Evolutionary conservation across 1,284 basidiomycete species (phyloP), one percentile per base, ranked within the genome.

Genomic region (Boletus mariae): DNA sequence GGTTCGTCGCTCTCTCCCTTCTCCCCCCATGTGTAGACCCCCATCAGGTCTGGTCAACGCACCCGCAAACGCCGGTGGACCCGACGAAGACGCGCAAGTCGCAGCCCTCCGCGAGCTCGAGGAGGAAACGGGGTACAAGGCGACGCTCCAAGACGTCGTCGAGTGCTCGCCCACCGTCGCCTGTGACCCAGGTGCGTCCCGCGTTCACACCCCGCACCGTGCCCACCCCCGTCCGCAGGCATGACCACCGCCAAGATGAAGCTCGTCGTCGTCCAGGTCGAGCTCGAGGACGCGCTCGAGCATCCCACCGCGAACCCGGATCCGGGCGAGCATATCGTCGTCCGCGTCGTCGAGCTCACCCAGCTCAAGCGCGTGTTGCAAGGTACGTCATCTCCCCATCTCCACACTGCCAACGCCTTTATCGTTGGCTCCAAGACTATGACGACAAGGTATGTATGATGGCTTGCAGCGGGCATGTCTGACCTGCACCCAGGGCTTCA

Each of bases 71-170:
- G 23, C 5, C 6, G 43, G 50, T 2, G 56, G 47, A 0, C 41
- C 51, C 9, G 80, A 54, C 9, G 87, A 98, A 73, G 83, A 84
- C 1, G 77, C 90, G 0, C 87, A 87, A 70, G 72, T 80, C 52
- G 82, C 92, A 1, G 94, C 92, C 1, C 76, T 93, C 34, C 82
- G 94, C 34, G 94, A 98, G 66, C 78, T 98, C 8, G 77, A 86
- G 61, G 94, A 98, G 72, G 94, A 97, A 71, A 96, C 93, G 0
- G 94, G 94, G 2, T 95, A 87, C 70, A 82, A 76, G 58, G 84
- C 79, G 9, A 60, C 62, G 29, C 59, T 66, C n/a, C 74, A 77
- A 59, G 71, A 73, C 37, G 75, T 93, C 34, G 64, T 85, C 28
- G 79, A 90, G 49, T 76, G 84, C 0, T 87, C 89, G 1, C 83